A percentile compares a stretch with the other conserved stretches of the same genome.
Conservation (phyloP, 2,329 filamentous ascomycete species). For the Rutstroemia sp. region DNA sequence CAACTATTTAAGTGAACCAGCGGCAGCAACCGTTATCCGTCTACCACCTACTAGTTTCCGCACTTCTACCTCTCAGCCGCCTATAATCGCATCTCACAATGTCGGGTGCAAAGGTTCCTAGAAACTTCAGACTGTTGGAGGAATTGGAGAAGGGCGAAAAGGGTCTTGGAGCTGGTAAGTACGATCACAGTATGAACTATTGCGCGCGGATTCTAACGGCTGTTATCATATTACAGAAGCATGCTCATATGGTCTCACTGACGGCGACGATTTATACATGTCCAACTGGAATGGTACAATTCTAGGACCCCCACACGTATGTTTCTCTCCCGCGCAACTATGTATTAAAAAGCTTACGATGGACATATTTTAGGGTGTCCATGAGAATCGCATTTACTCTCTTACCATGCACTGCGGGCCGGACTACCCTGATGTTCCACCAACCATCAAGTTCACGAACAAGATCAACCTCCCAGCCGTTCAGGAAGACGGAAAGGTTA, state of each 20-base stretch:
- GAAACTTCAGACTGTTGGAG: slow-evolving; percentile 93
- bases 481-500: slow-evolving; percentile 63
- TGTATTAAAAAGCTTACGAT: background rate
- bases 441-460: slow-evolving; percentile 85
- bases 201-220: background rate
- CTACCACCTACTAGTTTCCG: background rate
- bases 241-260: slow-evolving; percentile 92
- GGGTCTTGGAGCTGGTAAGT: slow-evolving; percentile 77
- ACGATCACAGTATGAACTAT: slow-evolving; percentile 3
- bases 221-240: slow-evolving; percentile 53
- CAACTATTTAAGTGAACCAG: background rate
- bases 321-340: slow-evolving; percentile 30
- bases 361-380: slow-evolving; percentile 58
- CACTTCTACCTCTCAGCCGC: background rate
- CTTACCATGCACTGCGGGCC: slow-evolving; percentile 92
- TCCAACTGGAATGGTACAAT: slow-evolving; percentile 99
- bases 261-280: slow-evolving; percentile 93
- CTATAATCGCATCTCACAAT: slow-evolving; percentile 18
- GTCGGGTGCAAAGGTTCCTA: slow-evolving; percentile 65
- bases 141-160: slow-evolving; percentile 99
- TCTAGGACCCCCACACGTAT: slow-evolving; percentile 87
- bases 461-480: slow-evolving; percentile 97
- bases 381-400: slow-evolving; percentile 98
- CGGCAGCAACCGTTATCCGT: too few species aligned
- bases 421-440: slow-evolving; percentile 82